Conservation (phyloP, 306 rosid genomes). For the Canavalia gladiata region DNA sequence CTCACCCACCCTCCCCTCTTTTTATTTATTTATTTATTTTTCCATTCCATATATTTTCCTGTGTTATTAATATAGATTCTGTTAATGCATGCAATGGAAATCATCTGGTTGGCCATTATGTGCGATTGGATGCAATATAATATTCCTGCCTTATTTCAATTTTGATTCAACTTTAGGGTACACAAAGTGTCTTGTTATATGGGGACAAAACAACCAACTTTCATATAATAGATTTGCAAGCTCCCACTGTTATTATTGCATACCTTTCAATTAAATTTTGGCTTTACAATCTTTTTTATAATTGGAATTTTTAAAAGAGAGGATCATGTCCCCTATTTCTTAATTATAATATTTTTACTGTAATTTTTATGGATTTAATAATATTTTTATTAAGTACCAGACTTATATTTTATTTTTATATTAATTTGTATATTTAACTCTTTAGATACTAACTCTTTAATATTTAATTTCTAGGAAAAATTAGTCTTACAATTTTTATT, state of each 20-base stretch:
- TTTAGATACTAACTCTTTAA: too few species aligned
- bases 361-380: too few species aligned
- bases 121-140: conserved; percentile 38
- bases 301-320: too few species aligned
- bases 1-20: too few species aligned
- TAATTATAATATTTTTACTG: too few species aligned
- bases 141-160: conserved; percentile 33
- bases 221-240: conserved; percentile 42
- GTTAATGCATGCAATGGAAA: conserved; percentile 50
- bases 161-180: conserved; percentile 68
- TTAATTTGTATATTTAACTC: too few species aligned
- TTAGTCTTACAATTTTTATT: neutral
- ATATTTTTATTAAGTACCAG: too few species aligned
- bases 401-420: too few species aligned
- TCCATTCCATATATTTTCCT: neutral
- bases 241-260: conserved; percentile 1
- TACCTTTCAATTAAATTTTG: neutral
- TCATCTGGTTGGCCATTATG: conserved; percentile 71
- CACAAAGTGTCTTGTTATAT: conserved; percentile 54
- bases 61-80: conserved; percentile 37
- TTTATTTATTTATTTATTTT: too few species aligned
- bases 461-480: neutral
- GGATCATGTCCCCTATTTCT: too few species aligned
- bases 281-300: too few species aligned
- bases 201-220: conserved; percentile 64